A percentile compares a stretch with the other conserved stretches of the same genome.
These are phyloP conservation scores for Parachaetomium inaequale DNA, from an alignment of 495 filamentous ascomycete genomes.

Conservation along the genomic window DNA sequence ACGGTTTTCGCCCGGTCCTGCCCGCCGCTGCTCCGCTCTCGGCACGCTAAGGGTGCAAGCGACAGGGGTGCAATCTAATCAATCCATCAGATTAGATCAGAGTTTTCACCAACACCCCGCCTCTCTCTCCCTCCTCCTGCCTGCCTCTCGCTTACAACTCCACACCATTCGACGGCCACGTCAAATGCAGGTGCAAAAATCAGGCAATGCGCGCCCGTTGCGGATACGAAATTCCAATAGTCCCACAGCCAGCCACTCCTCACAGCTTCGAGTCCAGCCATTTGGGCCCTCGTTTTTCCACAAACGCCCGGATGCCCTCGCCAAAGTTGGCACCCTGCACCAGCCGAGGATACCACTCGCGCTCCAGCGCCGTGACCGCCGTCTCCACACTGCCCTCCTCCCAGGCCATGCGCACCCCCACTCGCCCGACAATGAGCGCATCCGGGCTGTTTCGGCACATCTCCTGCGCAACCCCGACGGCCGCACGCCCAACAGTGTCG, in stretches of 20 bases:
- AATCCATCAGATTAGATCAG: conserved; percentile 25
- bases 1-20: not conserved
- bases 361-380: conserved; percentile 53
- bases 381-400: conserved; percentile 61
- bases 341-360: conserved; percentile 51
- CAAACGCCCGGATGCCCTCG: conserved; percentile 66
- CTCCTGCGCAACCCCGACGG: conserved; percentile 46
- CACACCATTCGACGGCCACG: not conserved
- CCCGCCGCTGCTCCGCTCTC: not conserved
- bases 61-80: conserved; percentile 20
- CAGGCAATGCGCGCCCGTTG: not conserved
- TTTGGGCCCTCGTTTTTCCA: conserved; percentile 56
- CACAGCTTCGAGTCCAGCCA: conserved; percentile 43
- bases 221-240: conserved; percentile 19
- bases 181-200: no score
- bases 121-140: no score
- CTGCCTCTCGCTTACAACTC: conserved; percentile 11
- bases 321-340: conserved; percentile 56
- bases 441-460: conserved; percentile 67
- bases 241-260: not conserved
- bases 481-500: conserved; percentile 38
- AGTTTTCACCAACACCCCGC: conserved; percentile 3
- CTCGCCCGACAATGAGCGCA: conserved; percentile 60
- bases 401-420: conserved; percentile 65
- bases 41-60: not conserved